Conservation (phyloP, 2,329 filamentous ascomycete species). For the Ilyonectria destructans region DNA sequence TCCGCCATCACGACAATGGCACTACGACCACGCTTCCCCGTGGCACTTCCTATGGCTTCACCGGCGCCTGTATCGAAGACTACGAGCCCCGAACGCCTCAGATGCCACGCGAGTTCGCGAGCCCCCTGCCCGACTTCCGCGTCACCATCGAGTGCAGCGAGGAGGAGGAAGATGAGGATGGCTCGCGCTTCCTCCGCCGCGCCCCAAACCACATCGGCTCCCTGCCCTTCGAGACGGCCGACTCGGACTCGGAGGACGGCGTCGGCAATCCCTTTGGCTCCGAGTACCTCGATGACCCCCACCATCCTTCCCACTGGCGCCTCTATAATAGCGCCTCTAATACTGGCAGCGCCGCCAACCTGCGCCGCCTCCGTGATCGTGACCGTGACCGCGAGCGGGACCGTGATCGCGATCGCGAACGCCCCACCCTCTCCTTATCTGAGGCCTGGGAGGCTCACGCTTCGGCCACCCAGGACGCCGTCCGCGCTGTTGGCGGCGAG, state of each 20-base stretch:
- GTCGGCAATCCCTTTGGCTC: slow-evolving; percentile 46
- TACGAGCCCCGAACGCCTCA: slow-evolving; percentile 66
- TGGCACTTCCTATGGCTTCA: slow-evolving; percentile 61
- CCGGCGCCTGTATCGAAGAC: slow-evolving; percentile 56
- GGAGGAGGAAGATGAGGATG: slow-evolving; percentile 65
- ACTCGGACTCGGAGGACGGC: slow-evolving; percentile 55
- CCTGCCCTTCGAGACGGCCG: slow-evolving; percentile 69
- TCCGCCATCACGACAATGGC: slow-evolving; percentile 69
- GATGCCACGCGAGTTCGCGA: slow-evolving; percentile 71
- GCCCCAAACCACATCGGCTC: slow-evolving; percentile 69
- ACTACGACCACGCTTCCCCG: slow-evolving; percentile 64
- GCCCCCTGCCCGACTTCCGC: slow-evolving; percentile 65
- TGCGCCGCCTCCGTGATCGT: slow-evolving; percentile 35
- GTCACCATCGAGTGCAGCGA: slow-evolving; percentile 75
- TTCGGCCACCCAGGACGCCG: slow-evolving; percentile 70
- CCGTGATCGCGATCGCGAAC: slow-evolving; percentile 33
- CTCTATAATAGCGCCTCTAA: slow-evolving; percentile 41
- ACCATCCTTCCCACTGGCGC: slow-evolving; percentile 45
- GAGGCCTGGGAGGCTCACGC: slow-evolving; percentile 65
- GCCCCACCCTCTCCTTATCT: slow-evolving; percentile 47
- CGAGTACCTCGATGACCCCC: slow-evolving; percentile 49
- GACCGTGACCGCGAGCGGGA: slow-evolving; percentile 41
- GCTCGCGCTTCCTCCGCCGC: slow-evolving; percentile 53
- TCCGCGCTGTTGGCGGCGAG: slow-evolving; percentile 70
- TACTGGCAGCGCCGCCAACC: slow-evolving; percentile 27